Evolutionary conservation across 805 yeast genomes (phyloP).

Genomic region (Metschnikowia reukaufii): DNA sequence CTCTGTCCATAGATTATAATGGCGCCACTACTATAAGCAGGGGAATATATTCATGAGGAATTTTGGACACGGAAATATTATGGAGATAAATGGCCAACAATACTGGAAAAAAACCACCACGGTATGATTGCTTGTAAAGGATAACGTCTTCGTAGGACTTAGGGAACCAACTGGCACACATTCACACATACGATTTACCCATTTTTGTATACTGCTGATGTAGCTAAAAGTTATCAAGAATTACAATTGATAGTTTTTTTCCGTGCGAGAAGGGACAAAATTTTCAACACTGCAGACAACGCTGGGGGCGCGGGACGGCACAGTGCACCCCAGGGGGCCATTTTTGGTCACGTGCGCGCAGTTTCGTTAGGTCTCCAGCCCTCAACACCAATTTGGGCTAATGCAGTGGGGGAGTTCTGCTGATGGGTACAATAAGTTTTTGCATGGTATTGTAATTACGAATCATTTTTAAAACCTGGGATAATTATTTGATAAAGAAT

Average conservation of each 20-base stretch:
- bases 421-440: not conserved
- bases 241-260: slow-evolving; percentile 8
- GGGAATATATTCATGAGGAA: not conserved
- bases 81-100: not conserved
- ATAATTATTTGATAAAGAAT: no score
- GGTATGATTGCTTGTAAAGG: not conserved
- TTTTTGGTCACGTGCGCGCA: slow-evolving; percentile 7
- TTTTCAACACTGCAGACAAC: slow-evolving; percentile 20
- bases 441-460: not conserved
- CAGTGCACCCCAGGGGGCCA: not conserved
- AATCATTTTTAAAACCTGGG: no score
- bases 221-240: slow-evolving; percentile 12
- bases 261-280: slow-evolving; percentile 18
- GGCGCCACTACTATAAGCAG: not conserved
- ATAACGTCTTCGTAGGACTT: not conserved
- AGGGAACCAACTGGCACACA: not conserved
- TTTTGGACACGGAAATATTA: not conserved
- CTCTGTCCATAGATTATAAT: not conserved
- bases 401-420: no score
- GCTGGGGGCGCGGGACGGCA: slow-evolving; percentile 8
- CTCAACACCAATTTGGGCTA: no score
- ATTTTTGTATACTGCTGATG: slow-evolving; percentile 24
- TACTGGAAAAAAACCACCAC: no score
- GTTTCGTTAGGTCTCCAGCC: slow-evolving; percentile 8
- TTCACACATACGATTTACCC: slow-evolving; percentile 33